Evolutionary conservation across 306 rosid genomes (phyloP), one percentile per base, ranked within the genome.

Genomic region (Fragaria nilgerrensis): DNA sequence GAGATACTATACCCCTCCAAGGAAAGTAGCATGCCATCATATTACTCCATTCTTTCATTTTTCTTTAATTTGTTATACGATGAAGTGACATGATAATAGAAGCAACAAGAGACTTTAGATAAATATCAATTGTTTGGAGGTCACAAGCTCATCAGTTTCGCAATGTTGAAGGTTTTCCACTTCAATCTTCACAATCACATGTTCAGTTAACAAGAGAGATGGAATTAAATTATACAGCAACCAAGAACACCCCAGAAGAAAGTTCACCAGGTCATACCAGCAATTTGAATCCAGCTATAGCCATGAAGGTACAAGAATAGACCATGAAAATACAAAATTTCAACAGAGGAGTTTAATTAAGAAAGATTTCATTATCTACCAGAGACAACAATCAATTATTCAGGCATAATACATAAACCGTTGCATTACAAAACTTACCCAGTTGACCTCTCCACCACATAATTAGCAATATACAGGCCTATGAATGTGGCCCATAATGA

Each of bases 401-500:
- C 9, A 82, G n/a, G 47, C 43, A 61, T 50, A 44, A 82, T 43
- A 59, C 70, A 70, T 17, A 56, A 69, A 77, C 27, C 10, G 69
- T 59, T 74, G 82, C 68, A 68, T 73, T 49, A 27, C 37, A 85
- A 59, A 37, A 79, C 99, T 87, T 77, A 95, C 99, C 99, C 99
- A 3, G 99, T 92, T 68, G 99, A 95, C 80, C 98, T 90, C 82
- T 92, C 97, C 82, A 95, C 94, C 41, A 92, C 97, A 80, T 95
- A 95, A 82, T 95, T 95, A 63, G 99, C 97, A 56, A 92, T 95
- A 90, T 95, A 95, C 80, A 92, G 93, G 72, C 99, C 97, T 67
- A 95, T 95, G 81, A 95, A 92, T 69, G 98, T 92, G 68, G 99
- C 99, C 99, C 99, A 95, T 10, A 95, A 85, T 59, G 97, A 95